Evolutionary conservation across 345 rosid species (phyloP).

Genomic region (Laguncularia racemosa): DNA sequence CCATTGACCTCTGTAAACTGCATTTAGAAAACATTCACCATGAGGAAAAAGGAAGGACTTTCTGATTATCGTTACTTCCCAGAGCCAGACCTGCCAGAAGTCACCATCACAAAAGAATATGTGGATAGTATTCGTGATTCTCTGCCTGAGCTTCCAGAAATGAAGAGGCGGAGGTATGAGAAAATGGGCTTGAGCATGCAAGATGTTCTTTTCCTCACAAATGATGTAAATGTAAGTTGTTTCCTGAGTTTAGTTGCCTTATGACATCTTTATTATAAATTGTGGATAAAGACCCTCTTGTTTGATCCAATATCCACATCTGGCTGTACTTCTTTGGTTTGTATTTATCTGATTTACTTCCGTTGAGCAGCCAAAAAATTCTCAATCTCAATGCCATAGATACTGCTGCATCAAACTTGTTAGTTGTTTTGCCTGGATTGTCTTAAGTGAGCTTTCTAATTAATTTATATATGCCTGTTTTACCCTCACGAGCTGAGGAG

Average conservation of each 20-base stretch:
- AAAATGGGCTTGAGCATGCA: slow-evolving; percentile 84
- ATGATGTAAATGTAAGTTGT: slow-evolving; percentile 60
- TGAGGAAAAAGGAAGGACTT: slow-evolving; percentile 98
- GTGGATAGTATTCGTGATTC: slow-evolving; percentile 46
- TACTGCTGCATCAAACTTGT: too few relatives aligned
- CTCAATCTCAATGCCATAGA: too few relatives aligned
- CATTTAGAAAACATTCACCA: slow-evolving; percentile 77
- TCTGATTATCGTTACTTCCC: slow-evolving; percentile 93
- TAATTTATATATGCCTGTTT: too few relatives aligned
- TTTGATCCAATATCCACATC: neutral
- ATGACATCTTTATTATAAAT: neutral
- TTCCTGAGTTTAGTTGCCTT: neutral
- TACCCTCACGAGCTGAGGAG: too few relatives aligned
- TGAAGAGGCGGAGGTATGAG: slow-evolving; percentile 77
- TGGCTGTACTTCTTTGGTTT: neutral
- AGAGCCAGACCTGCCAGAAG: slow-evolving; percentile 95
- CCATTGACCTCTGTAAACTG: slow-evolving; percentile 3
- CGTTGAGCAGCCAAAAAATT: too few relatives aligned
- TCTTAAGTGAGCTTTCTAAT: too few relatives aligned
- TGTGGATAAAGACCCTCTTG: neutral
- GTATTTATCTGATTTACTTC: neutral
- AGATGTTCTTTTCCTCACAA: slow-evolving; percentile 94
- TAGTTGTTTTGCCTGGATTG: too few relatives aligned
- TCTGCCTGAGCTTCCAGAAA: slow-evolving; percentile 91
- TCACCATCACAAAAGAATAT: slow-evolving; percentile 56